Conservation (phyloP, 192 early-diverging fungal species). For the Kickxella alabastrina region DNA sequence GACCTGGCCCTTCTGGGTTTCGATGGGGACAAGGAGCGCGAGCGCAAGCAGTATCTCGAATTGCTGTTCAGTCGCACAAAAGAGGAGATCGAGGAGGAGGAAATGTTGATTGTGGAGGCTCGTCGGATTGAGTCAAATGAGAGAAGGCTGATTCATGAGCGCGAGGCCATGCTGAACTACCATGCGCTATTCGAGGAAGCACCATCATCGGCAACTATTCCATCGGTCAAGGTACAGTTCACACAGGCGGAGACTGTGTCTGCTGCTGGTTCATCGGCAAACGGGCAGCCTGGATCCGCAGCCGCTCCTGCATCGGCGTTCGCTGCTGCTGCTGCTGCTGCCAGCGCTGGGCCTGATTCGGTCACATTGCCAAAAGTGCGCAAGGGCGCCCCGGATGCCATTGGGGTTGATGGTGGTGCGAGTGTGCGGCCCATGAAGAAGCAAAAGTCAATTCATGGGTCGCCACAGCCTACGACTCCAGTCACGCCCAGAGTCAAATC, state of each 20-base stretch:
- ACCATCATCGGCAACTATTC: conserved; percentile 8
- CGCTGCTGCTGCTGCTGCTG: neutral
- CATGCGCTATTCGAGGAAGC: conserved; percentile 47
- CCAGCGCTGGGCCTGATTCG: neutral
- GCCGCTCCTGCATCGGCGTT: too few relatives aligned
- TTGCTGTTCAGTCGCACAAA: conserved; percentile 66
- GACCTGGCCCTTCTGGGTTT: conserved; percentile 49
- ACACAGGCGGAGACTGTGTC: conserved; percentile 10
- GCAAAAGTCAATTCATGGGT: conserved; percentile 36
- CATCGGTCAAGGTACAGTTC: conserved; percentile 48
- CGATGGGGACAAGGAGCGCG: conserved; percentile 63
- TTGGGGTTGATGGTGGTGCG: neutral
- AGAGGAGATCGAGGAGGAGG: conserved; percentile 85
- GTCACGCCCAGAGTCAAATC: too few relatives aligned
- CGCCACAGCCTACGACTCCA: neutral
- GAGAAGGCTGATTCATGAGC: conserved; percentile 68
- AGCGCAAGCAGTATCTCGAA: conserved; percentile 77
- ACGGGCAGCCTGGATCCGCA: neutral
- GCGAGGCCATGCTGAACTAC: conserved; percentile 70
- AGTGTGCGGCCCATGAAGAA: conserved; percentile 25
- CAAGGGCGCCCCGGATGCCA: conserved; percentile 31
- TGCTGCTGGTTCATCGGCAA: neutral
- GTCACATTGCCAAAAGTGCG: conserved; percentile 22
- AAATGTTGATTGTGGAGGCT: conserved; percentile 72
- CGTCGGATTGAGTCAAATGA: conserved; percentile 80